Evolutionary conservation across 2,329 filamentous ascomycete species (phyloP).

Genomic region (Cladosporium sphaerospermum): DNA sequence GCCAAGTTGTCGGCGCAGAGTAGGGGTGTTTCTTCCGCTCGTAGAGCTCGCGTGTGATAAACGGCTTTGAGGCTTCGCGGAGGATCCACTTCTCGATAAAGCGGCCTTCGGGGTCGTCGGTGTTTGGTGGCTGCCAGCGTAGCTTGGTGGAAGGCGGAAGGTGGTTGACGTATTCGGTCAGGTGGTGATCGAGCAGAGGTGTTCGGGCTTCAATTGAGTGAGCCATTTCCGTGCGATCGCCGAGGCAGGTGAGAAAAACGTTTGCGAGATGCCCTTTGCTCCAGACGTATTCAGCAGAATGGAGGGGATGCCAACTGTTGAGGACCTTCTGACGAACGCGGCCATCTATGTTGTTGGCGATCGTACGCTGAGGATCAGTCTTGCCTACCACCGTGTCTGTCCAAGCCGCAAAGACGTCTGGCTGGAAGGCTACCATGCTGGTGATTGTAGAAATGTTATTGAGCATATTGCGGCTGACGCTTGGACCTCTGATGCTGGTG

Average conservation of each 20-base stretch:
- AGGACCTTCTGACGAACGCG: slow-evolving; percentile 26
- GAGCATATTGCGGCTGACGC: slow-evolving; percentile 31
- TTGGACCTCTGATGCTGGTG: slow-evolving; percentile 17
- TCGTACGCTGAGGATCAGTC: slow-evolving; percentile 29
- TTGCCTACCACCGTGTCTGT: slow-evolving; percentile 23
- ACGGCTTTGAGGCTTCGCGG: slow-evolving; percentile 45
- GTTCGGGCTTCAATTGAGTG: slow-evolving; percentile 36
- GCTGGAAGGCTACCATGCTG: slow-evolving; percentile 31
- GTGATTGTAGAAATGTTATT: slow-evolving; percentile 35
- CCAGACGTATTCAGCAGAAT: slow-evolving; percentile 35
- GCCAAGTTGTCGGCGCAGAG: slow-evolving; percentile 40
- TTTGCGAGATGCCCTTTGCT: slow-evolving; percentile 33
- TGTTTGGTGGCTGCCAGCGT: slow-evolving; percentile 19
- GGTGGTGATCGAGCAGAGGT: slow-evolving; percentile 37
- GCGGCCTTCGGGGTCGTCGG: slow-evolving; percentile 10
- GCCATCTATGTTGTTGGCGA: slow-evolving; percentile 30
- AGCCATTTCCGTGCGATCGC: slow-evolving; percentile 43
- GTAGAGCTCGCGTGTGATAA: slow-evolving; percentile 48
- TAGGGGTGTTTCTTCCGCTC: slow-evolving; percentile 45
- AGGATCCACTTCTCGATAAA: slow-evolving; percentile 48
- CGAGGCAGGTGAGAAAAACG: slow-evolving; percentile 37
- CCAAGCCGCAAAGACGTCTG: slow-evolving; percentile 33
- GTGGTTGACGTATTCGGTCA: slow-evolving; percentile 35
- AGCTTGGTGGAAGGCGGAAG: slow-evolving; percentile 35
- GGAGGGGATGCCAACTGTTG: slow-evolving; percentile 37